Evolutionary conservation across 148 eudicot genomes (phyloP).

Genomic region (Beta vulgaris): DNA sequence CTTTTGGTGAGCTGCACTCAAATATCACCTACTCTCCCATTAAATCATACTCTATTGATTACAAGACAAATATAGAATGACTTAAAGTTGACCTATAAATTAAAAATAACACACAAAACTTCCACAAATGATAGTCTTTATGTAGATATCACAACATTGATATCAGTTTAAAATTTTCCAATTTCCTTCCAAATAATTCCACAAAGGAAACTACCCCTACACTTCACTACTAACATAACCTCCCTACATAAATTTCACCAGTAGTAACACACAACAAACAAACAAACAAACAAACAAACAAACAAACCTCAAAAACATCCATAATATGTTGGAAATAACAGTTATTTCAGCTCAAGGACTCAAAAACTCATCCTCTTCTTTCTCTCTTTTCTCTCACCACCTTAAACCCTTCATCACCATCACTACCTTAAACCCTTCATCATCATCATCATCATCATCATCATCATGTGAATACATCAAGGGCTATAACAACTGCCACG

Average conservation of each 20-base stretch:
- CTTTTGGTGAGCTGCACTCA: too few relatives aligned
- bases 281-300: not conserved
- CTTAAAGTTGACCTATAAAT: conserved; percentile 6
- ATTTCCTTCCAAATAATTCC: conserved; percentile 2
- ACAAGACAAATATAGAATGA: too few relatives aligned
- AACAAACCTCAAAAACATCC: not conserved
- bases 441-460: not conserved
- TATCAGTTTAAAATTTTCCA: not conserved
- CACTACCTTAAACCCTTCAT: conserved; percentile 32
- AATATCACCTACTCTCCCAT: too few relatives aligned
- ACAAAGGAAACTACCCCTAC: conserved; percentile 21
- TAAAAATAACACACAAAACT: not conserved
- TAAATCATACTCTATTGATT: too few relatives aligned
- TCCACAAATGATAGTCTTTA: conserved; percentile 8
- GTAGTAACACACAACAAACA: not conserved
- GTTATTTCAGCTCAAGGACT: conserved; percentile 57
- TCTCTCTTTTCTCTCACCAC: conserved; percentile 24
- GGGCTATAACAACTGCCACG: conserved; percentile 13
- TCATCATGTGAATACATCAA: conserved; percentile 1
- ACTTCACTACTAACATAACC: not conserved
- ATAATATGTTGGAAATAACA: conserved; percentile 42
- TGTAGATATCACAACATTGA: not conserved
- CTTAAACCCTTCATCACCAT: conserved; percentile 48
- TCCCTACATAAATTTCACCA: not conserved
- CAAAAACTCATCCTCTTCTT: conserved; percentile 34